Base-by-base conservation (phyloP, 2,329 filamentous ascomycete species). In the Corinectria fuckeliana region DNA sequence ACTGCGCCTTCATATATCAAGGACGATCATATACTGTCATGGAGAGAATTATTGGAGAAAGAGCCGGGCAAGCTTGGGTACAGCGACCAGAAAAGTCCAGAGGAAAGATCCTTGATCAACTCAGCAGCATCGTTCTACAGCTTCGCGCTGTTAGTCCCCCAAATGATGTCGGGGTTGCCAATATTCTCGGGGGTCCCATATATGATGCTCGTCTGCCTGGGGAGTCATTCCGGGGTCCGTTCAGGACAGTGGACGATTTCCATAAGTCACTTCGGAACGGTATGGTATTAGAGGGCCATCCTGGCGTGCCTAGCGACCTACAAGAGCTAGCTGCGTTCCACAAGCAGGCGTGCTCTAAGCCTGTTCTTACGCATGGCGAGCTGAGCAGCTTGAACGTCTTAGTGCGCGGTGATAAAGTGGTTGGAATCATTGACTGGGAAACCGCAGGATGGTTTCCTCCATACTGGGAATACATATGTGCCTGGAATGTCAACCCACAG, bases 1-100 rank as follows among this genome's bases (percentile, higher is more conserved):
- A 66, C 11, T 65, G 52, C 10, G 52, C 59, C 0, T 58, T 58
- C 1, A 18, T 41, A 5, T 16, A 55, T 4, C 48, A 28, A 1
- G 34, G 16, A 0, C 38, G 26, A 1, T 32, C 50, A 2, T 63
- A 54, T 5, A 58, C 48, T 7, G 58, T 58, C 0, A 58, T 61
- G 50, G 13, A 28, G 3, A 48, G 36, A 26, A 38, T 55, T 0
- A 0, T 0, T 3, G 45, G 50, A 2, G 23, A 3, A 4, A 41
- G 20, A 4, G 25, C 49, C 1, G 48, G 30, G 18, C 14, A 42
- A 3, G 45, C 14, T 2, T 58, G 45, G 49, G 4, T 4, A 5
- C 44, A 28, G n/a, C 54, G 58, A 6, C 25, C 50, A 9, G n/a
- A 45, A n/a, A 44, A 54, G 14, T 58, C 45, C 2, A 54, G 25